A percentile compares a stretch with the other conserved stretches of the same genome.
Evolutionary conservation across 306 rosid genomes (phyloP).

Genomic region (Lotus japonicus): DNA sequence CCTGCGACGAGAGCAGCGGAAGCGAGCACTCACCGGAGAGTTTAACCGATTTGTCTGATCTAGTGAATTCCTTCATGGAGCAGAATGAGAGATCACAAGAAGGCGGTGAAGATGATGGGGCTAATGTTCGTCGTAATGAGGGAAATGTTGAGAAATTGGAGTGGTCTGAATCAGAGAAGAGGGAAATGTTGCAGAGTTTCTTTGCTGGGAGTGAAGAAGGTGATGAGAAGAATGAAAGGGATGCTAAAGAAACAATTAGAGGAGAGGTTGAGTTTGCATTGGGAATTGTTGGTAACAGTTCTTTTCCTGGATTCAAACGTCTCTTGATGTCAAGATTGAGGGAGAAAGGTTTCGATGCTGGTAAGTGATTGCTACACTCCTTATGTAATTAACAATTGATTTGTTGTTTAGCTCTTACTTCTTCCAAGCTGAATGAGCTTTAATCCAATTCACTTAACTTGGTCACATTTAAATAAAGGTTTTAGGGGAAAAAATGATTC

Average conservation of each 20-base stretch:
- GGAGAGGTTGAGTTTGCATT: constrained; percentile 39
- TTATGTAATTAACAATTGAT: no score
- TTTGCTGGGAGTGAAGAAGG: constrained; percentile 12
- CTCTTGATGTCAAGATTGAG: constrained; percentile 58
- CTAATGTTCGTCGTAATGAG: not conserved
- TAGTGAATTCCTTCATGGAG: constrained; percentile 75
- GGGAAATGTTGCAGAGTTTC: constrained; percentile 26
- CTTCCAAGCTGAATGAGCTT: no score
- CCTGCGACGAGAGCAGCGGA: constrained; percentile 75
- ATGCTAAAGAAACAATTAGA: constrained; percentile 29
- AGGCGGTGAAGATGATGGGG: not conserved
- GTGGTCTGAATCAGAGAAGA: constrained; percentile 35
- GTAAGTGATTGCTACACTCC: constrained; percentile 11
- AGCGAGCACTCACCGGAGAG: constrained; percentile 75
- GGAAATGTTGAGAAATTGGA: constrained; percentile 13
- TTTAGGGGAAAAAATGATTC: not conserved
- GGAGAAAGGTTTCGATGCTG: constrained; percentile 72
- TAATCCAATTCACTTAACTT: not conserved
- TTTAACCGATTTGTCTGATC: constrained; percentile 48
- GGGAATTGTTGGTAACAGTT: constrained; percentile 14
- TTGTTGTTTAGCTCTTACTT: no score
- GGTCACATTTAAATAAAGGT: not conserved
- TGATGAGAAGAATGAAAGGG: constrained; percentile 6
- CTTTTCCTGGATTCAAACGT: constrained; percentile 48
- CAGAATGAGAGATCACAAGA: constrained; percentile 16